Conservation (phyloP, 1,139 yeast species). For the Eremothecium cymbalariae region DNA sequence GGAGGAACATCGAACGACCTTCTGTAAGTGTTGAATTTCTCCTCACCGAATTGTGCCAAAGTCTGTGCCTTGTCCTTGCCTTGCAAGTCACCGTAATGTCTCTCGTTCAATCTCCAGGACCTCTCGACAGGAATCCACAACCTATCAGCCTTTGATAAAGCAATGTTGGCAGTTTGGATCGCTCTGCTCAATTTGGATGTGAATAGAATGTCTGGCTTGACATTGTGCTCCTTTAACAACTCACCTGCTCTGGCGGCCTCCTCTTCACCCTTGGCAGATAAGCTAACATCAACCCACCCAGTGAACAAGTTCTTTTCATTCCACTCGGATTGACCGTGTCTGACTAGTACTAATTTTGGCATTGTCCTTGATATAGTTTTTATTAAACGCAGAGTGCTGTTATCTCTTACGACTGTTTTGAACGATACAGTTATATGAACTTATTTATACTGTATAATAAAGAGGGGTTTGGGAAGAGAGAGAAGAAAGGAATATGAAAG, state of each 20-base stretch:
- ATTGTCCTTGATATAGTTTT: no score
- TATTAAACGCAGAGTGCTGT: no score
- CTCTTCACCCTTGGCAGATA: conserved; percentile 74
- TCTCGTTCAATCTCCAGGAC: conserved; percentile 97
- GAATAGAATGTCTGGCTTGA: conserved; percentile 79
- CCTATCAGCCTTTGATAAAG: conserved; percentile 82
- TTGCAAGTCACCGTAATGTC: conserved; percentile 98
- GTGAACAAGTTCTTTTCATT: conserved; percentile 96
- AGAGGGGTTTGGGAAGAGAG: no score
- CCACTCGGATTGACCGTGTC: conserved; percentile 99
- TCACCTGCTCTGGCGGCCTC: conserved; percentile 95
- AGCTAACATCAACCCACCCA: conserved; percentile 96
- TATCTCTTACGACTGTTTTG: no score
- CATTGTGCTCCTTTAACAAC: conserved; percentile 77
- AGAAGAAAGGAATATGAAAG: background rate
- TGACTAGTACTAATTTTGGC: conserved; percentile 71
- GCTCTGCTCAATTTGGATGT: conserved; percentile 94
- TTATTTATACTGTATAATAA: no score
- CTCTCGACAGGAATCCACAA: conserved; percentile 88
- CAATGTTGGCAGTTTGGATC: conserved; percentile 95
- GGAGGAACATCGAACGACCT: conserved; percentile 97
- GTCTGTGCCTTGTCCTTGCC: conserved; percentile 98
- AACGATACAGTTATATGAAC: no score
- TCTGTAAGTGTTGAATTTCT: conserved; percentile 95
- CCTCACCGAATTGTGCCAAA: conserved; percentile 79